These are phyloP conservation scores for Rhizopus arrhizus DNA, from an alignment of 371 early-diverging fungal species.

Conservation along the genomic window DNA sequence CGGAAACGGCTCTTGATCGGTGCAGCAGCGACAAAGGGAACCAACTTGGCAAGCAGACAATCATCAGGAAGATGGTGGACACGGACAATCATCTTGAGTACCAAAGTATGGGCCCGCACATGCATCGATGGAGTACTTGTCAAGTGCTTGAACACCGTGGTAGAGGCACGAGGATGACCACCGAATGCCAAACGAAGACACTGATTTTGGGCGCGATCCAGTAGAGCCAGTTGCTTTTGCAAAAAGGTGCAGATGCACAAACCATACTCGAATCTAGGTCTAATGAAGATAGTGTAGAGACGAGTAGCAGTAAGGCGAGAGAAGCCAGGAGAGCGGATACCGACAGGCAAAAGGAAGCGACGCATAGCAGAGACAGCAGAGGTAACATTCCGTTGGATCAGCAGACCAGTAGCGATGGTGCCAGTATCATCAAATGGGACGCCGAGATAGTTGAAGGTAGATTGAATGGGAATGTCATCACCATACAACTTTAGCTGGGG, in stretches of 20 bases:
- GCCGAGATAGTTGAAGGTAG: slow-evolving; percentile 2
- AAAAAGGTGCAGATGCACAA: background rate
- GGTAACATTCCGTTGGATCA: background rate
- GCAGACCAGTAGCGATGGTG: background rate
- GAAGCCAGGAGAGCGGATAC: slow-evolving; percentile 5
- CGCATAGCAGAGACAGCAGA: slow-evolving; percentile 5
- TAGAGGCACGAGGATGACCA: background rate
- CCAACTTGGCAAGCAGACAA: background rate
- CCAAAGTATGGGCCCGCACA: background rate
- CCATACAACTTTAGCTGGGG: too few relatives aligned
- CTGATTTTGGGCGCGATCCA: background rate
- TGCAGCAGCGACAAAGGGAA: background rate
- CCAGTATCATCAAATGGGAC: slow-evolving; percentile 8
- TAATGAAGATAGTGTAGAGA: slow-evolving; percentile 4
- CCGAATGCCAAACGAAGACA: background rate
- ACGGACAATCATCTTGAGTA: background rate
- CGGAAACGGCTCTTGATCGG: background rate
- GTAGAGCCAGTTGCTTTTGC: background rate
- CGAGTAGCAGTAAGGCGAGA: slow-evolving; percentile 2
- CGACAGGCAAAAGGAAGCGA: background rate
- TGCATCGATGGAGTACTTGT: background rate
- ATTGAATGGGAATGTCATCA: too few relatives aligned
- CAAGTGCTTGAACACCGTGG: background rate
- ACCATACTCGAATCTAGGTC: slow-evolving; percentile 9
- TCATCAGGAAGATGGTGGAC: background rate